These are phyloP conservation scores for Westerdykella ornata DNA, from an alignment of 2,329 filamentous ascomycete species.

Conservation along the genomic window DNA sequence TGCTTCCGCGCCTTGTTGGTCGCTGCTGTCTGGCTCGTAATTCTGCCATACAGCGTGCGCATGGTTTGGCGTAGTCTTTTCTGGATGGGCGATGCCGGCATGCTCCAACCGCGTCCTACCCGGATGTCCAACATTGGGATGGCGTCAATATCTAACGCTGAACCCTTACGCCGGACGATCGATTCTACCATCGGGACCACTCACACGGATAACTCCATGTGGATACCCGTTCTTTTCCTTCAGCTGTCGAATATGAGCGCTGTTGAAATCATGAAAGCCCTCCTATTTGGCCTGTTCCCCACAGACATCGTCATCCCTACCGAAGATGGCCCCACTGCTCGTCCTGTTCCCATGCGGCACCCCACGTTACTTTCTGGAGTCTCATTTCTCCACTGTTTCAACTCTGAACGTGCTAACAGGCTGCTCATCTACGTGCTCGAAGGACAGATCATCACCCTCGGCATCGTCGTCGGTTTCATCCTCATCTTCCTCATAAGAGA, in stretches of 20 bases:
- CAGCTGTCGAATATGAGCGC: background rate
- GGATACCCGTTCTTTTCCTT: conserved; percentile 5
- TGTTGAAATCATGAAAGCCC: background rate
- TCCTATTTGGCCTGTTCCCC: background rate
- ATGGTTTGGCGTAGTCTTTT: conserved; percentile 90
- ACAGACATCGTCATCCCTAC: background rate
- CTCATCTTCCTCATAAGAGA: conserved; percentile 94
- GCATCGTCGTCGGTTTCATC: conserved; percentile 91
- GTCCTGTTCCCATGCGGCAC: conserved; percentile 8
- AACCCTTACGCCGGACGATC: background rate
- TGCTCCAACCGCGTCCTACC: conserved; percentile 37
- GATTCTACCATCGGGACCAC: conserved; percentile 1
- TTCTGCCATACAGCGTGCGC: conserved; percentile 85
- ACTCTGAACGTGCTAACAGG: conserved; percentile 64
- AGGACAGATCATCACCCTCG: conserved; percentile 85
- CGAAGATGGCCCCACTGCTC: background rate
- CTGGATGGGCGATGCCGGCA: conserved; percentile 81
- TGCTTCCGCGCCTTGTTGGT: conserved; percentile 77
- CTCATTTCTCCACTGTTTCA: conserved; percentile 45
- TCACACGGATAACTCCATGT: conserved; percentile 6
- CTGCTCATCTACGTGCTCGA: conserved; percentile 77
- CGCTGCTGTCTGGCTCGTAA: conserved; percentile 76
- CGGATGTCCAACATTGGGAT: background rate
- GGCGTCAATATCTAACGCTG: background rate
- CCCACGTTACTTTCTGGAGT: conserved; percentile 51